Base-by-base conservation (phyloP, 768 basidiomycete species). In the Leccinum rimulosum region DNA sequence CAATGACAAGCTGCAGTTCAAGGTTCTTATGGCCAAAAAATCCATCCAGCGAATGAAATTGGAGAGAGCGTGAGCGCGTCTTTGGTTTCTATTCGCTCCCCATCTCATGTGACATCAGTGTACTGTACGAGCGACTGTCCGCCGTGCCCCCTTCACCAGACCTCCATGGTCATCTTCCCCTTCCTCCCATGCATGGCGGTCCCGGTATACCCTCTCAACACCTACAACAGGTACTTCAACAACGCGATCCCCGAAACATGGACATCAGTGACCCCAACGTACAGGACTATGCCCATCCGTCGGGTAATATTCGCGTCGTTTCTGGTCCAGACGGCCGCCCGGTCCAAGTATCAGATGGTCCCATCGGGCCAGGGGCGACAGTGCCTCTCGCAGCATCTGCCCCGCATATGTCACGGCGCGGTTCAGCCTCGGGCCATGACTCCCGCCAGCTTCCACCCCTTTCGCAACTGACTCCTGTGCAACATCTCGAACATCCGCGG, bases 1-100 rank as follows among this genome's bases (percentile, higher is more conserved):
- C 75, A 94, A 94, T 74, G 92, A 93, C 79, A 91, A 87, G 75
- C 81, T 94, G 59, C 84, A 89, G 70, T 84, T 86, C 79, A 90
- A 91, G 72, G 84, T 92, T 38, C 77, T 91, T 30, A 80, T 87
- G 69, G 84, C 91, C 31, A 93, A 89, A 74, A 85, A 86, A 66
- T 87, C 84, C 67, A 91, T 94, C 47, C 90, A 91, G 72, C 82
- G 92, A 45, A 88, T 93, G 84, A 89, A 91, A 74, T 79, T 94
- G 58, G 92, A 94, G 75, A 80, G 92, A 77, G 90, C 91, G 92
- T 93, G 67, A 79, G 91, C 84, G 59, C 61, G 55, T 61, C 61
- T 62, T 60, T 54, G 22, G 58, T 57, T 61, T 54, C 60, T 59
- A 57, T 67, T 68, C 22, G 25, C 61, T 65, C 60, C 38, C 55